These are phyloP conservation scores for Coleophoma eucalyptorum DNA, from an alignment of 2,329 filamentous ascomycete species.

Conservation along the genomic window DNA sequence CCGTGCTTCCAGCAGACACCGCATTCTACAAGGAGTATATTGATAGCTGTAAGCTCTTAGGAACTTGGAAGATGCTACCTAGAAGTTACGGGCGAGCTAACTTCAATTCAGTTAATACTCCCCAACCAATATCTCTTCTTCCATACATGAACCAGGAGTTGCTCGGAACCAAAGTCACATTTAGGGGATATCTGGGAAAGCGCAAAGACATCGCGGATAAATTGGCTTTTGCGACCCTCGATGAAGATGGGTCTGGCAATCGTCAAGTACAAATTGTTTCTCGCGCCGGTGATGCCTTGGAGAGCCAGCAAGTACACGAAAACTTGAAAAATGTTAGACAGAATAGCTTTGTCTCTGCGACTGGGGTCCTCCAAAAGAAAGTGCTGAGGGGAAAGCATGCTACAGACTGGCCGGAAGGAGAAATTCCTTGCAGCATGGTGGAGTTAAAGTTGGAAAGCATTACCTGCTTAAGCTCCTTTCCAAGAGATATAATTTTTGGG, in stretches of 20 bases:
- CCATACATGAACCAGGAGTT: background rate
- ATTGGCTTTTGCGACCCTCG: slow-evolving; percentile 63
- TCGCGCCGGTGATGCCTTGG: slow-evolving; percentile 1
- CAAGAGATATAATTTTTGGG: slow-evolving; percentile 72
- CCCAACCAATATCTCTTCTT: too few relatives aligned
- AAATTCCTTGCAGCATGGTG: slow-evolving; percentile 21
- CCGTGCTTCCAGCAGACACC: background rate
- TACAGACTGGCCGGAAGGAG: slow-evolving; percentile 1
- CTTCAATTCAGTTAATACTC: too few relatives aligned
- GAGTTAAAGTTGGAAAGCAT: slow-evolving; percentile 63
- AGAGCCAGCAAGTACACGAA: slow-evolving; percentile 27
- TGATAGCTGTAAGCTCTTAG: slow-evolving; percentile 14
- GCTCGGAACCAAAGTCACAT: slow-evolving; percentile 38
- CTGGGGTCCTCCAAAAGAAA: slow-evolving; percentile 28
- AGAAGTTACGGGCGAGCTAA: background rate
- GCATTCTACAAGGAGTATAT: slow-evolving; percentile 22
- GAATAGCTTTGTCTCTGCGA: slow-evolving; percentile 49
- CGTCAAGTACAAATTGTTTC: slow-evolving; percentile 40
- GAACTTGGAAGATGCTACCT: too few relatives aligned
- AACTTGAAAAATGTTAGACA: slow-evolving; percentile 42
- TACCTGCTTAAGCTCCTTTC: slow-evolving; percentile 67
- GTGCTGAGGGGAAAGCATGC: slow-evolving; percentile 14
- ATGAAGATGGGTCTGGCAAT: background rate
- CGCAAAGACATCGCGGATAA: slow-evolving; percentile 64
- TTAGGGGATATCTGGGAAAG: slow-evolving; percentile 71